Evolutionary conservation across 148 eudicot species (phyloP).

Genomic region (Rhododendron molle): DNA sequence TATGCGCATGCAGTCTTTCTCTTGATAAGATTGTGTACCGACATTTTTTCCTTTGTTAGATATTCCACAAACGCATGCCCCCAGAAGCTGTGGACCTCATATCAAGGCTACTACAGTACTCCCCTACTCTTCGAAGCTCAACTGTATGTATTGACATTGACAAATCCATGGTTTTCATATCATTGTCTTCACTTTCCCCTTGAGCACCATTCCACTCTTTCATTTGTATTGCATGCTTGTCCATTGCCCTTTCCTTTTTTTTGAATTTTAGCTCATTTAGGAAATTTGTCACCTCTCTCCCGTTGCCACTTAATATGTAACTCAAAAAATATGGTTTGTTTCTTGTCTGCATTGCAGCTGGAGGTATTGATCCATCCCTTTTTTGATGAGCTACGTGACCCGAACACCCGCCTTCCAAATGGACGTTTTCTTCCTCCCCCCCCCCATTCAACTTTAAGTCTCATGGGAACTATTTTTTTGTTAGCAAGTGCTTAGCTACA

Average conservation of each 20-base stretch:
- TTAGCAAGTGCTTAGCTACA: too few relatives aligned
- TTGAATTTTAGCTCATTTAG: background rate
- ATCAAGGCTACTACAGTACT: slow-evolving; percentile 81
- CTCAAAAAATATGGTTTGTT: background rate
- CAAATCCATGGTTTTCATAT: too few relatives aligned
- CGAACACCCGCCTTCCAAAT: slow-evolving; percentile 67
- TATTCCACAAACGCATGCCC: slow-evolving; percentile 87
- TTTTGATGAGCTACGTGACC: slow-evolving; percentile 79
- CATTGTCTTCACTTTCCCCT: background rate
- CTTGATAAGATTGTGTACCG: background rate
- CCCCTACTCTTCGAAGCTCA: slow-evolving; percentile 73
- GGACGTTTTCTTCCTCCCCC: slow-evolving; percentile 75
- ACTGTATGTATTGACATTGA: slow-evolving; percentile 51
- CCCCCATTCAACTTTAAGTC: slow-evolving; percentile 81
- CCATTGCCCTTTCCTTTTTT: background rate
- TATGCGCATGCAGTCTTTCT: background rate
- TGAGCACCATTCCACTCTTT: background rate
- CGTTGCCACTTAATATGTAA: background rate
- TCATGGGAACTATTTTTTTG: slow-evolving; percentile 44
- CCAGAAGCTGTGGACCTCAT: slow-evolving; percentile 95
- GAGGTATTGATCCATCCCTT: slow-evolving; percentile 70
- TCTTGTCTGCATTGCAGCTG: slow-evolving; percentile 35
- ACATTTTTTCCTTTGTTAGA: slow-evolving; percentile 32
- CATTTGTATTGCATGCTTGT: background rate
- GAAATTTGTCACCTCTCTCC: background rate